A percentile compares a stretch with the other conserved stretches of the same genome.
phyloP scores from a whole-genome alignment of 257 asterid genomes.

The Buddleja alternifolia region DNA sequence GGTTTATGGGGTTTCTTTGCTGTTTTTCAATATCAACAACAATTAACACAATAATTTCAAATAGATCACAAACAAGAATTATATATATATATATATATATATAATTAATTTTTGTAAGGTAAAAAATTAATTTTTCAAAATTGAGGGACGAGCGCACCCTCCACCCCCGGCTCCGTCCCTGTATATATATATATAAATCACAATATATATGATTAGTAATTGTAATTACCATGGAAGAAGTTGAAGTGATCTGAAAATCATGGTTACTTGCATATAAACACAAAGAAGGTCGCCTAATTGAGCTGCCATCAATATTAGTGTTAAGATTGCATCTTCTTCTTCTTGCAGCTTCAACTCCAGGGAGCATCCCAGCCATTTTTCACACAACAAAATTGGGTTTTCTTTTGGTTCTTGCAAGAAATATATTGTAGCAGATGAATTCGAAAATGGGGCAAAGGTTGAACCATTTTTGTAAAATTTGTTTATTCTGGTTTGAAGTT shows the following conservation, averaged over 20 bases:
- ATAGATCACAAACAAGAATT: background rate
- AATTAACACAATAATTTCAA: background rate
- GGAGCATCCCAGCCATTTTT: conserved; percentile 45
- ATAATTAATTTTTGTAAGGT: too few relatives aligned
- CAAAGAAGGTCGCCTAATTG: conserved; percentile 37
- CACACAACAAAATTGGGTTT: too few relatives aligned
- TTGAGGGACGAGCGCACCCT: too few relatives aligned
- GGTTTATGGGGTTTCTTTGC: conserved; percentile 32
- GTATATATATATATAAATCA: too few relatives aligned
- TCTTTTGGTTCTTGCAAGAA: too few relatives aligned
- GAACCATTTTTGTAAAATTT: too few relatives aligned
- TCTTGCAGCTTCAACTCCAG: conserved; percentile 50
- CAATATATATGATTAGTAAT: background rate
- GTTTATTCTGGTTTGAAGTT: too few relatives aligned
- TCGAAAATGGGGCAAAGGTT: too few relatives aligned
- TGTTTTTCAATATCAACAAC: background rate
- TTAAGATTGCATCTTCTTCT: conserved; percentile 31
- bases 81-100: background rate
- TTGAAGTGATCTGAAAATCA: conserved; percentile 37
- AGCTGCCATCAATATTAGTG: background rate
- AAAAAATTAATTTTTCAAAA: too few relatives aligned
- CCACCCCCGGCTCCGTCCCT: too few relatives aligned
- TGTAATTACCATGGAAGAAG: conserved; percentile 38
- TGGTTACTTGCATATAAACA: conserved; percentile 45
- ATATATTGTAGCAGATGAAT: too few relatives aligned